Percentiles rank a stretch among this genome's conserved stretches.
phyloP scores from a whole-genome alignment of 140 eudicot species.

The Ambrosia hybrid region DNA sequence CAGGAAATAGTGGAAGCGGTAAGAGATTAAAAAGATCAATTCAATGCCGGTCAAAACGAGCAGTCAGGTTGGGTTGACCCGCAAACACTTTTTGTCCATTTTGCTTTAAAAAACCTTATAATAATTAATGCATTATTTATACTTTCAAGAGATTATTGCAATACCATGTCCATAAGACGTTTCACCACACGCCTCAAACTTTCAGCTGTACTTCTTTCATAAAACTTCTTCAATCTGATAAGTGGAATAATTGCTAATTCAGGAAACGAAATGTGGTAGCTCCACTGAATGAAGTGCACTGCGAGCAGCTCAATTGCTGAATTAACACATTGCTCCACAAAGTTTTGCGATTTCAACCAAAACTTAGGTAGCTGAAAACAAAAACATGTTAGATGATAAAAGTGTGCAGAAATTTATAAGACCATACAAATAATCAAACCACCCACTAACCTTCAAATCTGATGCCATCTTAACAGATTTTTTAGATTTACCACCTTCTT shows the following conservation, averaged over 20 bases:
- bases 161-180: slow-evolving; percentile 86
- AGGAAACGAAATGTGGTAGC: slow-evolving; percentile 88
- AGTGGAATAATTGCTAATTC: slow-evolving; percentile 81
- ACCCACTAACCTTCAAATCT: slow-evolving; percentile 54
- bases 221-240: slow-evolving; percentile 55
- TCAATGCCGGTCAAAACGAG: too few relatives aligned
- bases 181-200: slow-evolving; percentile 63
- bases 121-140: too few relatives aligned
- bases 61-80: background rate
- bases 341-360: slow-evolving; percentile 71
- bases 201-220: slow-evolving; percentile 56
- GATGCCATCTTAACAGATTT: slow-evolving; percentile 42
- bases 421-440: background rate
- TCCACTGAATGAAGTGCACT: slow-evolving; percentile 81
- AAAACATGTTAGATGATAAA: slow-evolving; percentile 17
- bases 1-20: background rate
- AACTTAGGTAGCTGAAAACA: slow-evolving; percentile 78
- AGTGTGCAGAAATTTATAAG: background rate
- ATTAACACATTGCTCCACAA: slow-evolving; percentile 66
- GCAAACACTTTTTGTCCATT: background rate
- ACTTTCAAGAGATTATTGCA: background rate
- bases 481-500: slow-evolving; percentile 51
- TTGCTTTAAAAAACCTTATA: too few relatives aligned
- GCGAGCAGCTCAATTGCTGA: slow-evolving; percentile 72
- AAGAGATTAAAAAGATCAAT: too few relatives aligned